phyloP scores from a whole-genome alignment of 2,329 filamentous ascomycete species.

The Penicillium palitans region DNA sequence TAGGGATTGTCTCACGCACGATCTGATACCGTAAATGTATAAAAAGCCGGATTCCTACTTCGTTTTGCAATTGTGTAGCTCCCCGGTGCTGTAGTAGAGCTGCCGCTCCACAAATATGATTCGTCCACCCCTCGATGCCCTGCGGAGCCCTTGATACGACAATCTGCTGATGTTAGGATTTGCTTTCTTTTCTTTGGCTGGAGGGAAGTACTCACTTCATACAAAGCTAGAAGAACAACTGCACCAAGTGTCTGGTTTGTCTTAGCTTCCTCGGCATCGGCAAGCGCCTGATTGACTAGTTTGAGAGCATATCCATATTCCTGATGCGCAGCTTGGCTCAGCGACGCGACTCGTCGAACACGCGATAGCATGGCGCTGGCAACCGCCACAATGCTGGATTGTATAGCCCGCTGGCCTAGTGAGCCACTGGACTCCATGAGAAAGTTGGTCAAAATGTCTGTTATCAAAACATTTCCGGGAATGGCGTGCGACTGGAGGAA shows the following conservation, averaged over 20 bases:
- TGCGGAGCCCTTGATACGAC: conserved; percentile 45
- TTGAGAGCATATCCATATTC: conserved; percentile 58
- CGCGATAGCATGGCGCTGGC: conserved; percentile 61
- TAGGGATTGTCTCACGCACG: too few relatives aligned
- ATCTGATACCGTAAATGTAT: background rate
- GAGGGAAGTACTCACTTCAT: conserved; percentile 52
- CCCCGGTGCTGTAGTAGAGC: conserved; percentile 43
- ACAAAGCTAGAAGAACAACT: conserved; percentile 60
- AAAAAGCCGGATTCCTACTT: background rate
- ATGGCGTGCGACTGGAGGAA: conserved; percentile 38
- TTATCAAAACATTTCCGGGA: conserved; percentile 29
- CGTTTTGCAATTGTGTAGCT: background rate
- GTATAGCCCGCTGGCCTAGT: conserved; percentile 33
- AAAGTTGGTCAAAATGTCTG: conserved; percentile 24
- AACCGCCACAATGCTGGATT: conserved; percentile 56
- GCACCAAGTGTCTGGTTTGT: conserved; percentile 50
- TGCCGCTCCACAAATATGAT: conserved; percentile 60
- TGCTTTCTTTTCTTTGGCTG: background rate
- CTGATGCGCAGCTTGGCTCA: conserved; percentile 51
- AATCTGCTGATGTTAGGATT: conserved; percentile 25
- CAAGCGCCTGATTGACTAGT: conserved; percentile 39
- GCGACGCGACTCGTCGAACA: conserved; percentile 48
- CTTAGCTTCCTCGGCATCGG: conserved; percentile 34
- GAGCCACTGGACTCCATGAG: conserved; percentile 19
- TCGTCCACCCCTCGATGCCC: conserved; percentile 55